Conservation (phyloP, 306 rosid species). For the Inga leiocalycina region DNA sequence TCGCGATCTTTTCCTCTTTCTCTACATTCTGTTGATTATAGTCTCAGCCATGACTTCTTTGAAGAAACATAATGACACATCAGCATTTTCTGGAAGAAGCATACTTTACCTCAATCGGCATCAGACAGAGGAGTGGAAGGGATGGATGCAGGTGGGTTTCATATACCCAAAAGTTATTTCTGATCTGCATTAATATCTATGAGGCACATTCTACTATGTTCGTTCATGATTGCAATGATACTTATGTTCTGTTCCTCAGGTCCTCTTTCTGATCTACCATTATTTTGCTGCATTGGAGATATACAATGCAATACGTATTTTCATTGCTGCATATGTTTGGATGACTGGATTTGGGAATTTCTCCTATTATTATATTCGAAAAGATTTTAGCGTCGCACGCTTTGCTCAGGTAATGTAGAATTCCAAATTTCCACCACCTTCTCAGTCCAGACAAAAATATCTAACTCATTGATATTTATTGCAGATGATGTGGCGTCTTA, state of each 20-base stretch:
- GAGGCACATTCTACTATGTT: conserved; percentile 15
- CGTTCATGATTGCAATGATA: background rate
- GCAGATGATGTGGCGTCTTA: conserved; percentile 99
- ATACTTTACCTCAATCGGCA: conserved; percentile 93
- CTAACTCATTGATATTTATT: conserved; percentile 31
- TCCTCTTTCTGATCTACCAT: conserved; percentile 93
- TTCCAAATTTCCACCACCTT: background rate
- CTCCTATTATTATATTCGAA: conserved; percentile 90
- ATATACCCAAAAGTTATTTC: conserved; percentile 13
- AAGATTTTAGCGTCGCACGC: conserved; percentile 93
- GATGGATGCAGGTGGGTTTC: conserved; percentile 99
- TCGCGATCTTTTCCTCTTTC: conserved; percentile 94
- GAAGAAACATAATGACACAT: conserved; percentile 81
- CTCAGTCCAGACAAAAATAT: background rate
- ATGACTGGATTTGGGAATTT: conserved; percentile 99
- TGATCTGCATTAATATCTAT: conserved; percentile 11
- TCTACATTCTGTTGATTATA: conserved; percentile 82
- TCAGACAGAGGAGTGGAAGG: conserved; percentile 99
- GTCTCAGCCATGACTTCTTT: conserved; percentile 94
- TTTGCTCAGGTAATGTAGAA: conserved; percentile 80
- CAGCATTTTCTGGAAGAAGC: conserved; percentile 81
- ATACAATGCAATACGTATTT: conserved; percentile 91
- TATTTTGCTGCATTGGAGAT: conserved; percentile 97
- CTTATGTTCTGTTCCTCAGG: conserved; percentile 54
- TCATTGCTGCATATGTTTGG: conserved; percentile 99